Base-by-base conservation (phyloP, 441 rosid genomes). In the Adansonia madagascariensis region DNA sequence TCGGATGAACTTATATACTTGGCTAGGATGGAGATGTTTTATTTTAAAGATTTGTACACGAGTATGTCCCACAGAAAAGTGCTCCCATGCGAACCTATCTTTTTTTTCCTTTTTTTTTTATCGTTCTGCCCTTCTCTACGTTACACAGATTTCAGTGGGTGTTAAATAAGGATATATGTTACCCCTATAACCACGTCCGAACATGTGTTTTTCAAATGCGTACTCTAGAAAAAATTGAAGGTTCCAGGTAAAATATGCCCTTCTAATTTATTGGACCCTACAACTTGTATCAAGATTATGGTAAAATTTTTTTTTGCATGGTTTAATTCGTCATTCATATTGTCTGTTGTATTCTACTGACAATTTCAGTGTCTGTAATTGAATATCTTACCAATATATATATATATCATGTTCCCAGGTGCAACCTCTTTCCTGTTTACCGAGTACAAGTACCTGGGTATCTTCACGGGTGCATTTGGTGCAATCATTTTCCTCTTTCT, bases 381-480 rank as follows among this genome's bases (percentile, higher is more conserved):
- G 70, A 39, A 10, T 46, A 6, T 67, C 12, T 66, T 44, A 46
- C 46, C 22, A 17, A 43, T 62, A 49, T 71, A 24, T 24, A 24
- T 24, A 24, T 24, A 0, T 52, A 11, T 8, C 8, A 14, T 78
- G 69, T 71, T 79, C 27, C 15, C 88, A 87, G 88, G 90, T 15
- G 88, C 90, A 50, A 87, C 87, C 9, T 84, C 90, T 4, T 85
- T 87, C 65, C 79, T 87, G 65, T 85, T 80, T 61, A 78, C 90
- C 7, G 79, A 87, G 77, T 85, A 87, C 73, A 82, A 81, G 86
- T 87, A 85, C 80, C 86, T 85, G 46, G 50, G 84, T 35, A 20
- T 87, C 57, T 79, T 87, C 82, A 74, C 74, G 87, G 83, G 61
- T 24, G 76, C 71, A 9, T 87, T 87, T 47, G 79, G 82, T 4